Evolutionary conservation across 306 rosid species (phyloP).

Genomic region (Lupinus albus): DNA sequence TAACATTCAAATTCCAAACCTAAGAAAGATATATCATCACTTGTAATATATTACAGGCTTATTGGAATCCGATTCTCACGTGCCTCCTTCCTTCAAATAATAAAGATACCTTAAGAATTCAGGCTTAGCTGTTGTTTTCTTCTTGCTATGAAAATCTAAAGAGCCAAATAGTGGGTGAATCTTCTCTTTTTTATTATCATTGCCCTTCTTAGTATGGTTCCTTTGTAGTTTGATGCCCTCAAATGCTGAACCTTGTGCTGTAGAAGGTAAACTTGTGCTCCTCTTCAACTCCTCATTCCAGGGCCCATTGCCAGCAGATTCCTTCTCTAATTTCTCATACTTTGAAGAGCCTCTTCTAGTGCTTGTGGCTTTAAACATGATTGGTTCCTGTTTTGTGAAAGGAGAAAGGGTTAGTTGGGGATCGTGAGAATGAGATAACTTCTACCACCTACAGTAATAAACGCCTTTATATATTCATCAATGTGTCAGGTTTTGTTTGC

Average conservation of each 20-base stretch:
- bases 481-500: slow-evolving; percentile 18
- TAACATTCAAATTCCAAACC: slow-evolving; percentile 6
- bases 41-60: slow-evolving; percentile 61
- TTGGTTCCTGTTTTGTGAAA: slow-evolving; percentile 12
- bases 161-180: slow-evolving; percentile 56
- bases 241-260: slow-evolving; percentile 36
- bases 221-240: slow-evolving; percentile 41
- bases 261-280: slow-evolving; percentile 52
- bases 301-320: slow-evolving; percentile 27
- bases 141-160: slow-evolving; percentile 50
- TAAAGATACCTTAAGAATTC: slow-evolving; percentile 62
- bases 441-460: not conserved
- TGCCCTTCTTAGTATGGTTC: slow-evolving; percentile 53
- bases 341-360: slow-evolving; percentile 43
- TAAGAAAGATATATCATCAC: slow-evolving; percentile 39
- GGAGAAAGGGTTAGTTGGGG: slow-evolving; percentile 37
- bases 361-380: slow-evolving; percentile 59
- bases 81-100: slow-evolving; percentile 73
- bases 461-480: slow-evolving; percentile 28
- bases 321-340: slow-evolving; percentile 60
- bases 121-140: slow-evolving; percentile 63
- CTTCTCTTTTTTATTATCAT: slow-evolving; percentile 37
- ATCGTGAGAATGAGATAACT: slow-evolving; percentile 18
- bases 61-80: slow-evolving; percentile 58
- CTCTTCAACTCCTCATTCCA: slow-evolving; percentile 54